Evolutionary conservation across 331 rosid species (phyloP), one percentile per base, ranked within the genome.

Genomic region (Saraca asoca): DNA sequence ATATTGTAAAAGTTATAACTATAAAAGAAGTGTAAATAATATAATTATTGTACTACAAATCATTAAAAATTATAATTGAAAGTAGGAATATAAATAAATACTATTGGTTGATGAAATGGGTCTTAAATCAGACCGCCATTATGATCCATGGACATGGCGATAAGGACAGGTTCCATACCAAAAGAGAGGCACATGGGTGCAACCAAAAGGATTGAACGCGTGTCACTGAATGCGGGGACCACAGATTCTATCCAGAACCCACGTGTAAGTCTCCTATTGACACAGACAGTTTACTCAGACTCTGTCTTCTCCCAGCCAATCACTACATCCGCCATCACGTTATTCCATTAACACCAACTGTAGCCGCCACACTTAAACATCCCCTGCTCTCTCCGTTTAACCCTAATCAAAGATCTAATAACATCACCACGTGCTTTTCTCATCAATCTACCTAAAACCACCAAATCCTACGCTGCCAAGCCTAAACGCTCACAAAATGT

Each of bases 111-210:
- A n/a, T n/a, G n/a, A n/a, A n/a, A n/a, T n/a, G n/a, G n/a, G n/a
- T n/a, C n/a, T n/a, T n/a, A n/a, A n/a, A n/a, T n/a, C n/a, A n/a
- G n/a, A n/a, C n/a, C n/a, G n/a, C n/a, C n/a, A n/a, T n/a, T n/a
- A n/a, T n/a, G n/a, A 66, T 37, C 5, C n/a, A 51, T 44, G 34
- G 69, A 46, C 57, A 50, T 60, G 43, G 41, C 20, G 84, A 82
- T 41, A 77, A 42, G 35, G 88, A 79, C 72, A 31, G 41, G 19
- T 58, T 57, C 54, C 15, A 48, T 12, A 64, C 41, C 42, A 62
- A 69, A 79, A 70, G 60, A 56, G 53, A 12, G 0, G 90, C 97
- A 91, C 96, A 91, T 91, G 98, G 88, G 80, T 6, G 42, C 83
- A 84, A 85, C 81, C 72, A 5, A 80, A 11, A 31, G 11, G 6